Evolutionary conservation across 2,329 filamentous ascomycete genomes (phyloP), one percentile per base, ranked within the genome.

Genomic region (Trichophyton benhamiae): DNA sequence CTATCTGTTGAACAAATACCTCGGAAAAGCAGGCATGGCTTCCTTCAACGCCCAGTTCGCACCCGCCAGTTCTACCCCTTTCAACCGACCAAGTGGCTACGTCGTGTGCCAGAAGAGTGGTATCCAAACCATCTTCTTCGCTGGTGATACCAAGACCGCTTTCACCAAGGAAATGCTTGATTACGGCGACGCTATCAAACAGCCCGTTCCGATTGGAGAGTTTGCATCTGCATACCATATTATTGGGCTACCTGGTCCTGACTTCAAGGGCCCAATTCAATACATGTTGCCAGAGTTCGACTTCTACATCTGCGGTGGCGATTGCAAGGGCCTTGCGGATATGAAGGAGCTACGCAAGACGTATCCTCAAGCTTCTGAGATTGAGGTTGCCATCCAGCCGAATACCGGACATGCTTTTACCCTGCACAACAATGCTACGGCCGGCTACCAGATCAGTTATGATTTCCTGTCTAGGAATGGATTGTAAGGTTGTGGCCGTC

Each of bases 371-470:
- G 71, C 69, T 2, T 64, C 63, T 44, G 36, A 33, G 25, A 66
- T 65, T 13, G 65, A 73, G 30, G 63, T 67, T 11, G 64, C 66
- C 13, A 64, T 75, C 1, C 72, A 75, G 63, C 73, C 73, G 4
- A 68, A 72, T 58, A 72, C 72, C 3, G 72, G 73, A 1, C 73
- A 75, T 65, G 72, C 66, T 5, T 65, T 75, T 27, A 67, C 71
- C 3, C 64, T 75, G 27, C 68, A 72, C 55, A 68, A 69, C n/a
- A 76, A 75, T 65, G 72, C 71, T n/a, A 70, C 69, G 3, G 68
- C 68, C 13, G 71, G 70, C 3, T 70, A 66, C 60, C 53, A 70
- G 53, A 63, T 68, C 44, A 67, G 65, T 13, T 69, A 69, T 38
- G 65, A 67, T 46, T 70, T 67, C 46, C 60, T 66, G 61, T 46